Evolutionary conservation across 2,329 filamentous ascomycete genomes (phyloP).

Genomic region (Scolecobasidium constrictum): DNA sequence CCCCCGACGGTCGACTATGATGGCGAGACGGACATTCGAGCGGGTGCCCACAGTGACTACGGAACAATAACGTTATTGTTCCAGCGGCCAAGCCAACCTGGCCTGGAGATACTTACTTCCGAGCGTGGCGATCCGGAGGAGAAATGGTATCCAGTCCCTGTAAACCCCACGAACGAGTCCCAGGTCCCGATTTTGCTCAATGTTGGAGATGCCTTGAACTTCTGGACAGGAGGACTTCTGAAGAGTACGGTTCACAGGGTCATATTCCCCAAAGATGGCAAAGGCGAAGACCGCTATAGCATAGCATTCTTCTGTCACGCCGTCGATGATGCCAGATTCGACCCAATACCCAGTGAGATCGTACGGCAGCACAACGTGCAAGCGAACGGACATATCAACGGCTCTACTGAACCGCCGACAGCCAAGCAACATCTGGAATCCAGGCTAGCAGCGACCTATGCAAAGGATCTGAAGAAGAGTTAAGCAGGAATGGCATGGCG

Average conservation of each 20-base stretch:
- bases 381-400: conserved; percentile 8
- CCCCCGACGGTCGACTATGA: conserved; percentile 28
- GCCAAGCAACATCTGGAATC: conserved; percentile 48
- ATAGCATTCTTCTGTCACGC: conserved; percentile 56
- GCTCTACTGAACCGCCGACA: conserved; percentile 37
- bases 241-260: conserved; percentile 85
- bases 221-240: conserved; percentile 85
- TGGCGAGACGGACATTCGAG: conserved; percentile 58
- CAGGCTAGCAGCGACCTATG: conserved; percentile 41
- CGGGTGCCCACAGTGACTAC: conserved; percentile 89
- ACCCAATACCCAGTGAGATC: conserved; percentile 42
- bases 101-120: conserved; percentile 65
- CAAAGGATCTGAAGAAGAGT: background rate
- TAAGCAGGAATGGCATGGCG: background rate
- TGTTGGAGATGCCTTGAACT: conserved; percentile 62
- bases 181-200: conserved; percentile 55
- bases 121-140: conserved; percentile 19
- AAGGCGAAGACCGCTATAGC: conserved; percentile 41
- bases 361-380: conserved; percentile 27
- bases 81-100: conserved; percentile 72
- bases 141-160: conserved; percentile 33
- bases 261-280: conserved; percentile 49
- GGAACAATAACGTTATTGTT: conserved; percentile 63
- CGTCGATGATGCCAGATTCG: conserved; percentile 41
- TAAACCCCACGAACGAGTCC: conserved; percentile 25